Evolutionary conservation across 2,329 filamentous ascomycete genomes (phyloP), one percentile per base, ranked within the genome.

Genomic region (Arthrobotrys conoides): DNA sequence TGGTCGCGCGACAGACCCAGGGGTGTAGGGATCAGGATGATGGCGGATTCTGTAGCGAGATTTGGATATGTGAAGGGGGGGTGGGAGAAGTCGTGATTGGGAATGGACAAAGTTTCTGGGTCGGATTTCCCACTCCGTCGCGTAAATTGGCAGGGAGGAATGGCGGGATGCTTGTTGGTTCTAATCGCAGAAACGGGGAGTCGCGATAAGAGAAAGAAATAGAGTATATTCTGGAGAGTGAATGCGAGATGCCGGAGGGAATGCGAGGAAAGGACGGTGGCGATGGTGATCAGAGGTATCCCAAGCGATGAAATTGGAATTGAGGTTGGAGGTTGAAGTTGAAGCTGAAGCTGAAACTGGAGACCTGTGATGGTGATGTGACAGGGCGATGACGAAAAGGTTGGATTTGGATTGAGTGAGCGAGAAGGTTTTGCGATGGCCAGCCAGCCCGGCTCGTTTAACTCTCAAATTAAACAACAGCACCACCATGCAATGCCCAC

Each of bases 201-300:
- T 71, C 69, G 69, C 69, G 69, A 72, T 72, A 72, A 66, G 68
- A 41, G 30, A 71, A 59, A 38, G 12, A 27, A 57, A 33, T 3
- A 55, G 16, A 3, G 9, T 16, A 16, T 41, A 46, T 46, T 16
- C 20, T 20, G 5, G 44, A 33, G 12, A 27, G 10, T 4, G 24
- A 55, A 57, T 38, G 53, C 49, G 18, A 38, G 24, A 46, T n/a
- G 14, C 14, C 14, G n/a, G n/a, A 18, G 44, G 1, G n/a, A n/a
- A 46, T 46, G 44, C 44, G n/a, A 20, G 44, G n/a, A 20, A 16
- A 53, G 51, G 64, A 63, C 38, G 18, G 38, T 27, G 18, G 33
- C 44, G 33, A 53, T 30, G 57, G 24, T 14, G 24, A 6, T 24
- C 27, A 38, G 48, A 24, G 36, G 44, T 38, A 22, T 55, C 33